Conservation (phyloP, 805 yeast genomes). For the Metschnikowia lachancei region DNA sequence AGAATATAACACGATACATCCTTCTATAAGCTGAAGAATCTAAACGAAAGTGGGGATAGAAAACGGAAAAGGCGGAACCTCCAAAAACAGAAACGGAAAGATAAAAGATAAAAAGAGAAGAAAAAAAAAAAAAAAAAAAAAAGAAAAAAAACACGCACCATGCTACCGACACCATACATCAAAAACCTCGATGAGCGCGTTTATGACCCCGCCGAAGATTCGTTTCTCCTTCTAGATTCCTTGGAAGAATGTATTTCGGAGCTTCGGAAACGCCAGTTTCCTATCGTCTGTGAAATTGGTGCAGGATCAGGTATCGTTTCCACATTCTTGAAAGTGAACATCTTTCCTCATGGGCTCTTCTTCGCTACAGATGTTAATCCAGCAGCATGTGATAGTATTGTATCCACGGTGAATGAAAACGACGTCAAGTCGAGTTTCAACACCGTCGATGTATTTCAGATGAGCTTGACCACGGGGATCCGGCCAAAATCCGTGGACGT, state of each 20-base stretch:
- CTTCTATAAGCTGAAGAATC: too few relatives aligned
- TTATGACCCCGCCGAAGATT: conserved; percentile 94
- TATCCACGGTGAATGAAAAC: conserved; percentile 25
- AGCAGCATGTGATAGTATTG: conserved; percentile 57
- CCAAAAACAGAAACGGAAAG: too few relatives aligned
- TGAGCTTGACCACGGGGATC: conserved; percentile 55
- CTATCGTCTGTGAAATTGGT: conserved; percentile 79
- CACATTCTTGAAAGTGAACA: conserved; percentile 63
- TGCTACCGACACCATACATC: conserved; percentile 80
- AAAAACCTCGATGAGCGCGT: conserved; percentile 62
- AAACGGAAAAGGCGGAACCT: too few relatives aligned
- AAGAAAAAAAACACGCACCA: conserved; percentile 23
- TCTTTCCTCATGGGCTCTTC: conserved; percentile 51
- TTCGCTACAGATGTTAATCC: conserved; percentile 81
- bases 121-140: neutral
- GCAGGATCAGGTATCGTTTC: conserved; percentile 90
- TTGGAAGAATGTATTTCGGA: conserved; percentile 48
- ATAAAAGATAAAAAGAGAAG: neutral
- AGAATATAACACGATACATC: too few relatives aligned
- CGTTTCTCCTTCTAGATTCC: conserved; percentile 77
- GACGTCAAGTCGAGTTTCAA: conserved; percentile 5
- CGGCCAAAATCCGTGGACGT: conserved; percentile 55
- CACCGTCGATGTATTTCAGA: conserved; percentile 41
- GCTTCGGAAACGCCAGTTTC: conserved; percentile 41
- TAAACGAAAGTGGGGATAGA: too few relatives aligned